Percentiles rank a stretch among this genome's conserved stretches.
These are phyloP conservation scores for Blastobotrys raffinosifermentans DNA, from an alignment of 1,139 yeast genomes.

Conservation along the genomic window DNA sequence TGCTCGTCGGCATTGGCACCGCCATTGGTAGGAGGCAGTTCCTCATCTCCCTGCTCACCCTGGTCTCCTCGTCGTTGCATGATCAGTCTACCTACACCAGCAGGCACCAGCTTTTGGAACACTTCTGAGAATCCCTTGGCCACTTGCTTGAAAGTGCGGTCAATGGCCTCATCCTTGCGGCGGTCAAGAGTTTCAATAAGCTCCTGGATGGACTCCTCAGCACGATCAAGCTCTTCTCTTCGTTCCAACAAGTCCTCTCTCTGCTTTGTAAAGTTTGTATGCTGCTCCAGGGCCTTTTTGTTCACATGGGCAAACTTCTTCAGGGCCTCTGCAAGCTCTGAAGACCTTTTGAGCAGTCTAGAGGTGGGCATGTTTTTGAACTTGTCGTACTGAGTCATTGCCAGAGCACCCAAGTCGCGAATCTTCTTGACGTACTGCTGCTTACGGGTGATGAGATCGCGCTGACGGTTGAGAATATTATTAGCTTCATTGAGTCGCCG, in stretches of 20 bases:
- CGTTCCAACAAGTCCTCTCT: constrained; percentile 49
- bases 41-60: constrained; percentile 20
- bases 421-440: constrained; percentile 70
- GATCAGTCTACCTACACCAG: constrained; percentile 68
- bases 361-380: constrained; percentile 43
- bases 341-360: constrained; percentile 50
- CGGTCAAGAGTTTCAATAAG: constrained; percentile 66
- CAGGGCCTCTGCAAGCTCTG: constrained; percentile 51
- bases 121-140: constrained; percentile 66
- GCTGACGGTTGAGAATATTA: constrained; percentile 57
- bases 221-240: constrained; percentile 61
- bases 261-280: constrained; percentile 64
- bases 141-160: constrained; percentile 70
- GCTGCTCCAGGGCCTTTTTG: constrained; percentile 87
- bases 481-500: constrained; percentile 62
- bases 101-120: constrained; percentile 77
- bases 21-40: constrained; percentile 5
- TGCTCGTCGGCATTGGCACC: constrained; percentile 6
- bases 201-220: constrained; percentile 66
- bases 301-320: constrained; percentile 72
- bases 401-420: constrained; percentile 77
- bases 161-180: constrained; percentile 80
- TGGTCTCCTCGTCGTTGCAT: constrained; percentile 47
- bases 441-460: constrained; percentile 54
- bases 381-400: constrained; percentile 73